Evolutionary conservation across 2,329 filamentous ascomycete species (phyloP), one percentile per base, ranked within the genome.

Genomic region (Apiospora koreana): DNA sequence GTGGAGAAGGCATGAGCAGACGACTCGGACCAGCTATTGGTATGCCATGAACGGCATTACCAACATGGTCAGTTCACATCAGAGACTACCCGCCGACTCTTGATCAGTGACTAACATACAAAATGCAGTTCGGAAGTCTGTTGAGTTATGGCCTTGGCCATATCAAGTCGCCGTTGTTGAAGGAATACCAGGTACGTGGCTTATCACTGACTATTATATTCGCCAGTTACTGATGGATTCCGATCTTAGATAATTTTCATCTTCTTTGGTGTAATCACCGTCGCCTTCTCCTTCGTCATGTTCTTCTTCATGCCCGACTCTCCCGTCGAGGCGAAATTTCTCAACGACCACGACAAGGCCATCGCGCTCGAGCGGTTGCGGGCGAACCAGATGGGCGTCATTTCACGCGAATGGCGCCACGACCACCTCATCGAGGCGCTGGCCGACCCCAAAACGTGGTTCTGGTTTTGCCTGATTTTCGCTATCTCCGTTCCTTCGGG

Each of bases 11-110:
- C 82, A 84, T 70, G 88, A 91, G 73, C 88, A 91, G 76, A 89
- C 88, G 0, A 77, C 87, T 67, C 80, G 88, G 3, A 86, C 87
- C 16, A 85, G 86, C 10, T 83, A 84, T 2, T 91, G 88, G 88
- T 89, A 90, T 74, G 85, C 84, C 25, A 90, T 89, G 85, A 88
- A 90, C 69, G 88, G 88, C 2, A 77, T 89, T 3, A 87, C 87
- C 4, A 87, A 86, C 75, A 87, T 89, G 73, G 82, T 84, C 10
- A 41, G 68, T 46, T n/a, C 3, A 14, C 25, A 45, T 18, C 23
- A 28, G 12, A 43, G 41, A 43, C 12, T 28, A 69, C 58, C 18
- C 50, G 16, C 28, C 9, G 12, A 46, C n/a, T 2, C 28, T 7
- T 38, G 45, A 31, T 21, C 65, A 70, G 28, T 16, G 67, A 45